Evolutionary conservation across 2,329 filamentous ascomycete genomes (phyloP), one percentile per base, ranked within the genome.

Genomic region (Plectosphaerella cucumerina): DNA sequence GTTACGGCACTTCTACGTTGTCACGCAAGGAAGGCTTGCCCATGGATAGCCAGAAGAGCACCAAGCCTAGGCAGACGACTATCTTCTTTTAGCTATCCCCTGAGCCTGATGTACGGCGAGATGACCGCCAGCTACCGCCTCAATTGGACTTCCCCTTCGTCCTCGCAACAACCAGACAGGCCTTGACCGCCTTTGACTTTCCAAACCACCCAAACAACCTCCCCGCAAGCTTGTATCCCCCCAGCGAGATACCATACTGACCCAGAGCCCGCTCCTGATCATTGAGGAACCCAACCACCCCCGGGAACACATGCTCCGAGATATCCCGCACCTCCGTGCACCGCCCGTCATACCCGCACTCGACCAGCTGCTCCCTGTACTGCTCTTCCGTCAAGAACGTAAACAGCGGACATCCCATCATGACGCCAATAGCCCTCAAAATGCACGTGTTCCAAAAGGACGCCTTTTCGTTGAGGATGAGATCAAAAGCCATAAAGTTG

Each of bases 401-500:
- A 1, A 59, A 56, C 48, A 70, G 69, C 0, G 80, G 80, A 31
- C 74, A 76, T 1, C 72, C 70, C 58, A 77, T 72, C 15, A 78
- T 56, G 20, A 71, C 58, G 3, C 76, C 76, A 3, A 82, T 53
- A 0, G 73, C 14, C 1, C 70, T 64, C 2, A 78, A 64, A 4
- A 69, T 47, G 6, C 74, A 47, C 0, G 50, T 62, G 22, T 72
- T 58, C 26, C 48, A 22, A 1, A 33, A 18, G 2, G 63, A 60
- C 2, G 70, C 66, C 8, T 54, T 48, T 4, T 64, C 59, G 50
- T 65, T 65, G 35, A 73, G 65, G 3, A 81, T 58, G 1, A 83
- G 66, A 52, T 84, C 80, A 52, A 82, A 83, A 0, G 74, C 77
- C 73, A 81, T 78, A 48, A 79, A 62, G 1, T 75, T 72, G 1